phyloP scores from a whole-genome alignment of 73 alveolate species.

The Symbiodinium natans region DNA sequence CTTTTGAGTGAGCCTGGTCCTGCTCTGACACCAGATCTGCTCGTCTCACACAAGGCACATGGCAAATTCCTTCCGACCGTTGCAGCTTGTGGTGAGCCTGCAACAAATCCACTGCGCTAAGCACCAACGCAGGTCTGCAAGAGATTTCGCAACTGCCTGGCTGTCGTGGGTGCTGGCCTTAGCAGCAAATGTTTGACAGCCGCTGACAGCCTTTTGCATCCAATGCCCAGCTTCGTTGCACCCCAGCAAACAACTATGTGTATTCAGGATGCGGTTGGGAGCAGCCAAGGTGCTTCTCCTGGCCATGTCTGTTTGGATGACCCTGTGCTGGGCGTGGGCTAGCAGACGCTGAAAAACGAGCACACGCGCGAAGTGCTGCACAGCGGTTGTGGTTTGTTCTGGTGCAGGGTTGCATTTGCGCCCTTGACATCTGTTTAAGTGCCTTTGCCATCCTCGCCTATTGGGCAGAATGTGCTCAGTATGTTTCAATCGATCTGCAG shows the following conservation, averaged over 20 bases:
- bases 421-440: too few species aligned
- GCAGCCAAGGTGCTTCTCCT: constrained; percentile 8
- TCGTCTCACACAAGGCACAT: constrained; percentile 8
- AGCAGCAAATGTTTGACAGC: neutral
- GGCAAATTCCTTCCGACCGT: neutral
- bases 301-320: neutral
- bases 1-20: too few species aligned
- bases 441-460: too few species aligned
- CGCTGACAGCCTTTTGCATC: too few species aligned
- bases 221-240: neutral
- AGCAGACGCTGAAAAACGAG: too few species aligned
- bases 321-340: too few species aligned
- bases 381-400: neutral
- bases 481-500: neutral
- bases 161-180: neutral
- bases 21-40: neutral
- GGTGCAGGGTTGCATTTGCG: too few species aligned
- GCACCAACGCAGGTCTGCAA: neutral
- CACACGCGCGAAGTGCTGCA: too few species aligned
- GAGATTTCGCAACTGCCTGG: constrained; percentile 15
- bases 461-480: neutral
- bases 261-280: too few species aligned
- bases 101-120: neutral
- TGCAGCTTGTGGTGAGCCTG: too few species aligned
- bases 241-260: too few species aligned